Base-by-base conservation (phyloP, 305 asterid species). In the Fraxinus xanthoxyloides region DNA sequence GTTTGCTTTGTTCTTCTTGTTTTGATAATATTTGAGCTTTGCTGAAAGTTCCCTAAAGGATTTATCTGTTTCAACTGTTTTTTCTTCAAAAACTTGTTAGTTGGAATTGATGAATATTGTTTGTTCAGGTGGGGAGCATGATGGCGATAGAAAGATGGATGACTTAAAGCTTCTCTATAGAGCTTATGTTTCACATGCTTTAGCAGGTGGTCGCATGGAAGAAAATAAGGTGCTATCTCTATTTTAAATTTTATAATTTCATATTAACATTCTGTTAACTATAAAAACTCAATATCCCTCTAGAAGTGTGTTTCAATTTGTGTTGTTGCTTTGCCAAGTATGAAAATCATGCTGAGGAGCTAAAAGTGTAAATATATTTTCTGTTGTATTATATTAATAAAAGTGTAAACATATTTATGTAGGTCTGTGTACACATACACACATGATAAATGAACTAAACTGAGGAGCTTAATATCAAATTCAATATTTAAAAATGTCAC, bases 91-190 rank as follows among this genome's bases (percentile, higher is more conserved):
- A 76, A 78, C 73, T 82, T 84, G 77, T 79, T 78, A 80, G 77
- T 84, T 81, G 80, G 83, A 81, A 83, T 81, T 86, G 38, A 80
- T 77, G 38, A 67, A 4, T 86, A 76, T 30, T 81, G 78, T 81
- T 86, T 91, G 84, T 72, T 72, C 88, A 96, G 98, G 92, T 82
- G 99, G 98, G 82, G 94, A 88, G 40, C 93, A 92, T 84, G 97
- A 92, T 51, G 90, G 87, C 76, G 98, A 97, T 83, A 87, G 95
- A 82, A 93, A 87, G 90, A 89, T 91, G 77, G 93, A 90, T 81
- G 98, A 94, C 82, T 88, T 97, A 86, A 97, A 94, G 89, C 92
- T 88, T 86, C 94, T 97, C 24, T 97, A 91, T 85, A 91, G 89
- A 85, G 90, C 95, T 28, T 97, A 91, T 87, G 83, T 91, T 80